Evolutionary conservation across 192 early-diverging fungal genomes (phyloP).

Genomic region (Umbelopsis vinacea): DNA sequence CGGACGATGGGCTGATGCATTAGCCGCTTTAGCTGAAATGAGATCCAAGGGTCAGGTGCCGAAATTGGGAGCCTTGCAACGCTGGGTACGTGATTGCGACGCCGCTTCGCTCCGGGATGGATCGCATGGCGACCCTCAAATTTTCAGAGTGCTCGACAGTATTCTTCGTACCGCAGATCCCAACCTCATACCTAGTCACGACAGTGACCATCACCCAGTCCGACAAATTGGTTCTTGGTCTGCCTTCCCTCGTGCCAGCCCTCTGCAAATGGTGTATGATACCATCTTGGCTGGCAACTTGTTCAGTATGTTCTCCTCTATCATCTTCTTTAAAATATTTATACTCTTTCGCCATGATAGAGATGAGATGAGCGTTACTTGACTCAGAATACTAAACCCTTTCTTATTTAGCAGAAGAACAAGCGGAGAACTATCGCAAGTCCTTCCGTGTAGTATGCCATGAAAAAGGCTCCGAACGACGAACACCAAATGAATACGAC

Average conservation of each 20-base stretch:
- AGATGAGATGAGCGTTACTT: background rate
- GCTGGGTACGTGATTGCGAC: slow-evolving; percentile 76
- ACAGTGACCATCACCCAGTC: slow-evolving; percentile 35
- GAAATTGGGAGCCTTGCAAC: slow-evolving; percentile 64
- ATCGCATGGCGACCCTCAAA: slow-evolving; percentile 44
- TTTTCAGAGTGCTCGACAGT: slow-evolving; percentile 64
- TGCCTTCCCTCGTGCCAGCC: slow-evolving; percentile 37
- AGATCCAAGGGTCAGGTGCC: slow-evolving; percentile 47
- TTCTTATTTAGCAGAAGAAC: slow-evolving; percentile 30
- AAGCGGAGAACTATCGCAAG: slow-evolving; percentile 31
- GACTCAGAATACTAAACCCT: background rate
- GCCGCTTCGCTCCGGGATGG: slow-evolving; percentile 57
- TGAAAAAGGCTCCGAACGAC: slow-evolving; percentile 59
- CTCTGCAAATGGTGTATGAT: slow-evolving; percentile 37
- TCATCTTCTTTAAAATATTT: background rate
- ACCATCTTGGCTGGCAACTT: slow-evolving; percentile 30
- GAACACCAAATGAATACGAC: slow-evolving; percentile 62
- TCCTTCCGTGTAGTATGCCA: slow-evolving; percentile 56
- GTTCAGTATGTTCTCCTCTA: slow-evolving; percentile 27
- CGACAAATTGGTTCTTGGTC: slow-evolving; percentile 46
- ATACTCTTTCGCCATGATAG: background rate
- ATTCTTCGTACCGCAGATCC: slow-evolving; percentile 69
- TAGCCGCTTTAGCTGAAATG: slow-evolving; percentile 57
- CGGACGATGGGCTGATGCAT: slow-evolving; percentile 62
- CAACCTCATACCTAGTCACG: slow-evolving; percentile 41